phyloP scores from a whole-genome alignment of 2,329 filamentous ascomycete genomes.

The Colletotrichum sp. region DNA sequence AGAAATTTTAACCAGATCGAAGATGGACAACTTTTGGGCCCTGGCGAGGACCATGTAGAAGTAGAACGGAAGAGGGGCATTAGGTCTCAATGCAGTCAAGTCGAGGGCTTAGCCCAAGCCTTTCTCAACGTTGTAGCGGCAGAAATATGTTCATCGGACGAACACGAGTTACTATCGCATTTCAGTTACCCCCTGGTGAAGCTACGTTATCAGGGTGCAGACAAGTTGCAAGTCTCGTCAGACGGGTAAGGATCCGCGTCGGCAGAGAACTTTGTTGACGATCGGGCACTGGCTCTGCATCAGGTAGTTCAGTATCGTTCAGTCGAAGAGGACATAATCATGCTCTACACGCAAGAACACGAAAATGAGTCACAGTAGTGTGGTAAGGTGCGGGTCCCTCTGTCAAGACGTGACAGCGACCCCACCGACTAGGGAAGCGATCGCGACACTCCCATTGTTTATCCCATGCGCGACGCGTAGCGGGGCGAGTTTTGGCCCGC shows the following conservation, averaged over 20 bases:
- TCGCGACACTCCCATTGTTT: neutral
- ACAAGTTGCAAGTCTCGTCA: neutral
- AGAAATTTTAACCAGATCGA: conserved; percentile 77
- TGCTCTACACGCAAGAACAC: neutral
- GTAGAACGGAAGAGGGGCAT: neutral
- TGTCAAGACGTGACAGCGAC: neutral
- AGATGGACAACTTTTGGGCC: conserved; percentile 96
- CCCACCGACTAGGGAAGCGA: neutral
- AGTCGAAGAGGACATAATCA: neutral
- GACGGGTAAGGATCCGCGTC: neutral
- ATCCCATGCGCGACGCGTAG: neutral
- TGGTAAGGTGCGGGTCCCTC: neutral
- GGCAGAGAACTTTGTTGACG: neutral
- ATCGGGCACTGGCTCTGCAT: neutral
- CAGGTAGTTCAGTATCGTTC: neutral
- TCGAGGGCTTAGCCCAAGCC: neutral
- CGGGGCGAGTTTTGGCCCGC: neutral
- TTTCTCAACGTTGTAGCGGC: neutral
- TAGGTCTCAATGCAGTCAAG: neutral
- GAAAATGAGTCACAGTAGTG: neutral
- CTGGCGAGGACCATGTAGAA: conserved; percentile 70
- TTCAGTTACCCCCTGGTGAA: neutral
- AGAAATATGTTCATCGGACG: neutral
- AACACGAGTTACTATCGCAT: neutral
- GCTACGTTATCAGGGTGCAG: neutral